phyloP scores from a whole-genome alignment of 1,284 basidiomycete genomes.

The Malassezia furfur region DNA sequence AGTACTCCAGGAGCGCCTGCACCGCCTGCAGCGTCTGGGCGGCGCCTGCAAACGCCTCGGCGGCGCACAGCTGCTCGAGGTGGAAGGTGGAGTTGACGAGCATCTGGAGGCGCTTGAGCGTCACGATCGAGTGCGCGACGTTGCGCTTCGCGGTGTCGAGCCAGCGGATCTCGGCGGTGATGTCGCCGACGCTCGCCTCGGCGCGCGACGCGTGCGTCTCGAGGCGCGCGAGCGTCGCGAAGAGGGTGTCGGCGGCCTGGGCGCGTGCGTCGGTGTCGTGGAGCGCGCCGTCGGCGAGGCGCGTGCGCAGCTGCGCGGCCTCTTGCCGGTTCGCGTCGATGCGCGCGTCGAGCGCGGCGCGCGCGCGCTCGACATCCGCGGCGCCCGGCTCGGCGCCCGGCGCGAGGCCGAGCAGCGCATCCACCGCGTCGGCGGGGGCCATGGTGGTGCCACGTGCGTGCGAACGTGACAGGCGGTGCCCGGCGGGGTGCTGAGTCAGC shows the following conservation, averaged over 20 bases:
- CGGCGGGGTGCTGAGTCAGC: not conserved
- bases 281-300: constrained; percentile 5
- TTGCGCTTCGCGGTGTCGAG: constrained; percentile 92
- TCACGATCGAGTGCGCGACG: constrained; percentile 67
- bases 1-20: constrained; percentile 36
- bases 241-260: constrained; percentile 51
- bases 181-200: constrained; percentile 85
- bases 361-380: constrained; percentile 9
- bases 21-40: constrained; percentile 40
- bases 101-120: constrained; percentile 83
- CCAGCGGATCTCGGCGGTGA: constrained; percentile 91
- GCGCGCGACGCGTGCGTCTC: constrained; percentile 67
- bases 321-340: not conserved
- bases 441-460: constrained; percentile 6
- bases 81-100: constrained; percentile 51
- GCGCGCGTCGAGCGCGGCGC: not conserved
- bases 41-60: constrained; percentile 34
- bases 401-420: constrained; percentile 1
- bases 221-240: constrained; percentile 85
- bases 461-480: not conserved
- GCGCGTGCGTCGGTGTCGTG: not conserved
- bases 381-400: not conserved
- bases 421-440: constrained; percentile 2
- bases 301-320: not conserved
- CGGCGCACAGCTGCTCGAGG: constrained; percentile 34